Evolutionary conservation across 148 eudicot genomes (phyloP).

Genomic region (Fallopia convolvulus): DNA sequence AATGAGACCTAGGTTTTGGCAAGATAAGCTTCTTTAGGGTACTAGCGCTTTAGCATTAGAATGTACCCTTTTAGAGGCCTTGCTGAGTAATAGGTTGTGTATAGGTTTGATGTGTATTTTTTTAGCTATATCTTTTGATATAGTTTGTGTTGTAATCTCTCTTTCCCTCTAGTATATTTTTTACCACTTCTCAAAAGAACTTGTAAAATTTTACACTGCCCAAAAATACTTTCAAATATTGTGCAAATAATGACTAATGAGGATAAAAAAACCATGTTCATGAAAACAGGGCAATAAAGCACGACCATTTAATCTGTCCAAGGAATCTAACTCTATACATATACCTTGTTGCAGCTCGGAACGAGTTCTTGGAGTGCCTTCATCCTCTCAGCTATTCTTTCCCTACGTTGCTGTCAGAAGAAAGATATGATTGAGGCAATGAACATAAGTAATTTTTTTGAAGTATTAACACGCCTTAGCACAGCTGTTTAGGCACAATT

Average conservation of each 20-base stretch:
- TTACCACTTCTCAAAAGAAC: too few species aligned
- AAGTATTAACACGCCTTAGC: background rate
- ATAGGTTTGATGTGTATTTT: too few species aligned
- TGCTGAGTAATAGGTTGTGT: too few species aligned
- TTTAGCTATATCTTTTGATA: too few species aligned
- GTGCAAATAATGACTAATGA: background rate
- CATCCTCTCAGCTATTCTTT: constrained; percentile 51
- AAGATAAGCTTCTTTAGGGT: too few species aligned
- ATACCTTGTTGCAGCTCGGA: constrained; percentile 47
- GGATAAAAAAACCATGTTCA: background rate
- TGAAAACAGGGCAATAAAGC: background rate
- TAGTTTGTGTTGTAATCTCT: too few species aligned
- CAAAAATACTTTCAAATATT: background rate
- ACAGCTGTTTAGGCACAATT: background rate
- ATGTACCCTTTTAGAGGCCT: too few species aligned
- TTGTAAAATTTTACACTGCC: background rate
- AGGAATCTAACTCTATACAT: background rate
- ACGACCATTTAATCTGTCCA: background rate
- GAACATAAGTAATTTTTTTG: background rate
- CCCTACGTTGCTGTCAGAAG: constrained; percentile 34
- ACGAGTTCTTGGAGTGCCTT: constrained; percentile 46
- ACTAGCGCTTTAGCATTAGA: too few species aligned
- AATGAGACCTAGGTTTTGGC: too few species aligned
- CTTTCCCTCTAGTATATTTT: too few species aligned
- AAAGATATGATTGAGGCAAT: background rate